Conservation (phyloP, 805 yeast genomes). For the Ogataea salicorniae region DNA sequence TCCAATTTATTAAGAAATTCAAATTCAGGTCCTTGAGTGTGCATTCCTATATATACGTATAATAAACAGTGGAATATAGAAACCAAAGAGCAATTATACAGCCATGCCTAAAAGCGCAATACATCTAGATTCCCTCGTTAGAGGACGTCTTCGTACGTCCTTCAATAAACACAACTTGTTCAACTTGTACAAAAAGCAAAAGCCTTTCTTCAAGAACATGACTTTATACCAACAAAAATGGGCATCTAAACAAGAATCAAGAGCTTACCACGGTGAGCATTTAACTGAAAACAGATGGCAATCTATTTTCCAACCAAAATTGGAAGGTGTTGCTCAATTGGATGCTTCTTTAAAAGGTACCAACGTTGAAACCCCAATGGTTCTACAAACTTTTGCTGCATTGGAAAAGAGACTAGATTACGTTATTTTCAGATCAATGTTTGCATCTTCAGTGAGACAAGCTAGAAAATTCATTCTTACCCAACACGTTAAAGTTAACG, state of each 20-base stretch:
- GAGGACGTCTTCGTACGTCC: constrained; percentile 68
- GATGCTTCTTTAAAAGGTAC: constrained; percentile 71
- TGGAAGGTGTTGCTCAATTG: constrained; percentile 83
- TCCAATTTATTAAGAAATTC: neutral
- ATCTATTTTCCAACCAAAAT: constrained; percentile 57
- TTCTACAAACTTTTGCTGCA: constrained; percentile 82
- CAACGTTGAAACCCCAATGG: constrained; percentile 67
- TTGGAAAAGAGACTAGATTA: constrained; percentile 85
- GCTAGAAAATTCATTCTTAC: constrained; percentile 82
- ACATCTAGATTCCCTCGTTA: constrained; percentile 27
- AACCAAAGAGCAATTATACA: neutral
- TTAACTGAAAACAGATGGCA: constrained; percentile 82
- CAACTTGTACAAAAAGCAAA: constrained; percentile 74
- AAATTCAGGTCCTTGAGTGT: neutral
- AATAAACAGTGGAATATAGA: neutral
- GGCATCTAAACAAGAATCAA: constrained; percentile 83
- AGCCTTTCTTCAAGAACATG: constrained; percentile 45
- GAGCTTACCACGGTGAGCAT: constrained; percentile 95
- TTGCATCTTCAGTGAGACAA: constrained; percentile 90
- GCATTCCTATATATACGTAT: too few species aligned
- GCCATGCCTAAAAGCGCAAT: constrained; percentile 28
- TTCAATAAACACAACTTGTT: constrained; percentile 89
- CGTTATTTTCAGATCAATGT: constrained; percentile 87
- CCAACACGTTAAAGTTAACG: constrained; percentile 84
- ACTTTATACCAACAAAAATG: constrained; percentile 91